These are phyloP conservation scores for Umbellularia californica DNA, from an alignment of 164 flowering plant genomes.

Conservation along the genomic window DNA sequence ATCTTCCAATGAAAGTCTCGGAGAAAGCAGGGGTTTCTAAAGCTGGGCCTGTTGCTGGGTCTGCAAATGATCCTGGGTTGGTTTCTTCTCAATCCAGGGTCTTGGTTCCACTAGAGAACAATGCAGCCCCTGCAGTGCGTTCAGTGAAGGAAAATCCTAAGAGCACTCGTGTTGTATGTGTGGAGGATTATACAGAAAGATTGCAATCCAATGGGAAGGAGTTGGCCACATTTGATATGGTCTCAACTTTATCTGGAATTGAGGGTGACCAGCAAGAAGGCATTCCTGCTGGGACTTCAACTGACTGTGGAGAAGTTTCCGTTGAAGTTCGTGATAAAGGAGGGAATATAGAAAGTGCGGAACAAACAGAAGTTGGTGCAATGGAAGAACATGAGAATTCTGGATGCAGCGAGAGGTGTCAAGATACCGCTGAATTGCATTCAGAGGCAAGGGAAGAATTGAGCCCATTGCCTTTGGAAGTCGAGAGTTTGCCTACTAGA, in stretches of 20 bases:
- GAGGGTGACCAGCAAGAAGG: slow-evolving; percentile 14
- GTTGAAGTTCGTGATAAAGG: slow-evolving; percentile 1
- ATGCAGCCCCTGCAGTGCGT: slow-evolving; percentile 2
- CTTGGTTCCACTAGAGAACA: slow-evolving; percentile 7
- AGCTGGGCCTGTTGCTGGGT: background rate
- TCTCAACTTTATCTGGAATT: slow-evolving; percentile 6
- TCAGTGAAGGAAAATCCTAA: background rate
- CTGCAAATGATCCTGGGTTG: slow-evolving; percentile 1
- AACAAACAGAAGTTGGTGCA: slow-evolving; percentile 3
- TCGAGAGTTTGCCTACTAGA: slow-evolving; percentile 8
- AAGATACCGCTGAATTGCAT: slow-evolving; percentile 6
- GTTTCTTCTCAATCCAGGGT: slow-evolving; percentile 9
- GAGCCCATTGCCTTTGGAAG: slow-evolving; percentile 9
- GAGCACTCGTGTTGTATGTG: background rate
- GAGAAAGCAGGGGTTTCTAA: slow-evolving; percentile 11
- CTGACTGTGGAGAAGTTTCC: background rate
- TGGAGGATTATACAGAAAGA: slow-evolving; percentile 10
- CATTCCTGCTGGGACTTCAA: slow-evolving; percentile 1
- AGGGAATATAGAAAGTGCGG: slow-evolving; percentile 3
- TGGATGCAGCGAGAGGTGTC: slow-evolving; percentile 2
- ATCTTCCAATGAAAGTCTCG: slow-evolving; percentile 1
- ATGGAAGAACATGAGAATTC: slow-evolving; percentile 8
- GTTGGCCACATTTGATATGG: slow-evolving; percentile 1
- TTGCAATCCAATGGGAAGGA: slow-evolving; percentile 9
- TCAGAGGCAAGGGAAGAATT: slow-evolving; percentile 1